phyloP scores from a whole-genome alignment of 148 eudicot genomes.

The Gaultheria prostrata region DNA sequence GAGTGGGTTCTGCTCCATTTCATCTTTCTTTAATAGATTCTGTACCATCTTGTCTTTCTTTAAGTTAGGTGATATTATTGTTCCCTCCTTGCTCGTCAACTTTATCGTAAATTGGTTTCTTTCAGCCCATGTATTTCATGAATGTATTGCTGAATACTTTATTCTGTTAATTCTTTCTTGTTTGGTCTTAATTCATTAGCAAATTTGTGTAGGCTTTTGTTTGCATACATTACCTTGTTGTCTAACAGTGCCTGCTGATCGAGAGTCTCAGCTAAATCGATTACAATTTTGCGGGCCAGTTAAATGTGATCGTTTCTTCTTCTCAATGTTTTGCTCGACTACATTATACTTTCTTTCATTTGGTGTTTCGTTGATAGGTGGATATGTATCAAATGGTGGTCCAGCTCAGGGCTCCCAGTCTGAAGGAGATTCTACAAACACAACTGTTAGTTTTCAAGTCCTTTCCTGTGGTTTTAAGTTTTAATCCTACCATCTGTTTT shows the following conservation, averaged over 20 bases:
- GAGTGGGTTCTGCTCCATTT: not conserved
- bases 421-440: conserved; percentile 86
- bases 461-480: conserved; percentile 1
- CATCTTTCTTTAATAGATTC: not conserved
- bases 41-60: not conserved
- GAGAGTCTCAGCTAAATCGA: not conserved
- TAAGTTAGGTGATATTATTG: not conserved
- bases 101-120: not conserved
- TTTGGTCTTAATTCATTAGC: not conserved
- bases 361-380: conserved; percentile 47
- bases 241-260: not conserved
- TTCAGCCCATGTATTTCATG: not conserved
- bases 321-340: not conserved
- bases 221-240: not conserved
- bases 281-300: not conserved
- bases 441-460: conserved; percentile 59
- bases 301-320: not conserved
- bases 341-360: not conserved
- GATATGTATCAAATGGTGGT: conserved; percentile 64
- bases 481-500: not conserved
- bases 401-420: conserved; percentile 63
- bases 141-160: conserved; percentile 8
- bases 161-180: not conserved
- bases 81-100: not conserved
- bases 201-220: not conserved